Conservation (phyloP, 2,329 filamentous ascomycete species). For the Ilyonectria sp. region DNA sequence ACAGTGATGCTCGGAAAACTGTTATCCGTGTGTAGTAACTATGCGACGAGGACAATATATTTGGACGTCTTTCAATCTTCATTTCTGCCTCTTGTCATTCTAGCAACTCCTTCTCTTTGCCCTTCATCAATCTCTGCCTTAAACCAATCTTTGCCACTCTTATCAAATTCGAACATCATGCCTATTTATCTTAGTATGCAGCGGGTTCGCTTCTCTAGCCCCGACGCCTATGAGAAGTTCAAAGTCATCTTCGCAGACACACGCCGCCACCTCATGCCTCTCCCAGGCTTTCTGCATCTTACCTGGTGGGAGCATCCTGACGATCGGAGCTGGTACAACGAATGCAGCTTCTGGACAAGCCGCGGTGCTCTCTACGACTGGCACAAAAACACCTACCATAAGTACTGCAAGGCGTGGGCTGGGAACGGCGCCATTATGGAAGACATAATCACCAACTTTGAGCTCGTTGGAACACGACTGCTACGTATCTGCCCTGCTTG, state of each 20-base stretch:
- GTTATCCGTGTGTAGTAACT: too few relatives aligned
- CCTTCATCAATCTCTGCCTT: too few relatives aligned
- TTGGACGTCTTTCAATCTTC: too few relatives aligned
- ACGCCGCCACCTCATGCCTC: constrained; percentile 31
- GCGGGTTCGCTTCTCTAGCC: constrained; percentile 34
- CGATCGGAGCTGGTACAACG: constrained; percentile 31
- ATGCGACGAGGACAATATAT: too few relatives aligned
- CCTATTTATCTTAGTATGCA: constrained; percentile 32
- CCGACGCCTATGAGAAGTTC: constrained; percentile 32
- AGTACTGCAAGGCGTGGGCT: constrained; percentile 36
- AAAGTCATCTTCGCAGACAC: constrained; percentile 37
- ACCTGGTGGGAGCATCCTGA: constrained; percentile 36
- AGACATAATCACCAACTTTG: constrained; percentile 39
- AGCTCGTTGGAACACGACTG: constrained; percentile 33
- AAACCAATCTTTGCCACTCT: neutral
- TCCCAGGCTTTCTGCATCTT: constrained; percentile 25
- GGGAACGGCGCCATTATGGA: constrained; percentile 40
- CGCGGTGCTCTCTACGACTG: constrained; percentile 33
- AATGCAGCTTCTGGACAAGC: constrained; percentile 40
- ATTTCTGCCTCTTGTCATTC: too few relatives aligned
- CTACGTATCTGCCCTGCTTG: constrained; percentile 36
- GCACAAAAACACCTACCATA: constrained; percentile 39
- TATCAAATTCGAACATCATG: neutral
- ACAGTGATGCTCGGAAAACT: too few relatives aligned
- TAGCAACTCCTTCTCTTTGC: too few relatives aligned